Conservation (phyloP, 345 rosid genomes). For the Abelmoschus esculentus region DNA sequence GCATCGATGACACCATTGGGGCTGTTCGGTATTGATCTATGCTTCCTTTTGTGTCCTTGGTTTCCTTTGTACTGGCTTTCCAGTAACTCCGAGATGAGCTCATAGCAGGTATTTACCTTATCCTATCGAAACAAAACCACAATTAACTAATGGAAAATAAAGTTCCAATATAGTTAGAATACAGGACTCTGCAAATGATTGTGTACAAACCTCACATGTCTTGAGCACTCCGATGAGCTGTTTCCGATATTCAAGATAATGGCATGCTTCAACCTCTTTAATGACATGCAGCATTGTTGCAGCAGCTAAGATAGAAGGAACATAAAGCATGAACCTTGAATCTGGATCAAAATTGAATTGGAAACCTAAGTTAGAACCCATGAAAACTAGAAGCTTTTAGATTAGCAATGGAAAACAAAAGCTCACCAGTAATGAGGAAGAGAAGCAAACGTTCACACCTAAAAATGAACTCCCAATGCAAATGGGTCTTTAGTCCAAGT, state of each 20-base stretch:
- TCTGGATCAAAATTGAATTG: slow-evolving; percentile 45
- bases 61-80: slow-evolving; percentile 24
- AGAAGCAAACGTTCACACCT: slow-evolving; percentile 72
- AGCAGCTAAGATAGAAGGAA: slow-evolving; percentile 68
- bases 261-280: slow-evolving; percentile 48
- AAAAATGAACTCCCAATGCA: slow-evolving; percentile 53
- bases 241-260: slow-evolving; percentile 44
- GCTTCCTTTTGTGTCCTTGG: slow-evolving; percentile 43
- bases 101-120: slow-evolving; percentile 51
- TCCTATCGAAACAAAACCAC: slow-evolving; percentile 33
- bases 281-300: slow-evolving; percentile 62
- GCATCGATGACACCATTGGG: slow-evolving; percentile 52
- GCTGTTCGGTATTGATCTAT: slow-evolving; percentile 32
- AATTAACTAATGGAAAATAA: neutral
- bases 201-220: slow-evolving; percentile 51
- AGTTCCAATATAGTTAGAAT: neutral
- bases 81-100: slow-evolving; percentile 40
- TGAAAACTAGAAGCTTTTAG: neutral
- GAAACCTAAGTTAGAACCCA: slow-evolving; percentile 9
- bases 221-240: slow-evolving; percentile 54
- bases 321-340: slow-evolving; percentile 44
- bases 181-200: slow-evolving; percentile 1
- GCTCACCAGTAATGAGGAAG: slow-evolving; percentile 66
- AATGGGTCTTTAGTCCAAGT: slow-evolving; percentile 45
- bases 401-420: slow-evolving; percentile 3